A percentile compares a stretch with the other conserved stretches of the same genome.
These are phyloP conservation scores for Penicillium psychrofluorescens DNA, from an alignment of 495 filamentous ascomycete genomes.

Conservation along the genomic window DNA sequence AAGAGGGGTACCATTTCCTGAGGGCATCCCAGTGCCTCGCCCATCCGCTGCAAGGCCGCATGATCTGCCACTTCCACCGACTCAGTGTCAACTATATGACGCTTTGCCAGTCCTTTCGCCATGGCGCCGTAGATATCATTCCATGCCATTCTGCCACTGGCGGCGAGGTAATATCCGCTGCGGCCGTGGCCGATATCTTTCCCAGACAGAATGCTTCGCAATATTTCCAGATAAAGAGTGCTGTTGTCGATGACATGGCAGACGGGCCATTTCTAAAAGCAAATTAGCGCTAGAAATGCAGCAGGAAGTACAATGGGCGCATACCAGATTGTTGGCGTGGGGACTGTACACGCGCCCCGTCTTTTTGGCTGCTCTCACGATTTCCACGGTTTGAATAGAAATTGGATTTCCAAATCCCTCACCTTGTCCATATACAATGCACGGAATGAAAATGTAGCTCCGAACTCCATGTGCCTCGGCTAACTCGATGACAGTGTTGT, in stretches of 20 bases:
- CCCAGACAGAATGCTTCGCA: conserved; percentile 32
- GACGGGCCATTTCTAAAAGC: conserved; percentile 39
- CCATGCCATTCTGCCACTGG: conserved; percentile 39
- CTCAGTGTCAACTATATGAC: conserved; percentile 24
- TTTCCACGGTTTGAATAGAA: conserved; percentile 41
- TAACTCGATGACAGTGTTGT: conserved; percentile 29
- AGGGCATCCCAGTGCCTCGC: conserved; percentile 20
- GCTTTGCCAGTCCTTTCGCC: conserved; percentile 29
- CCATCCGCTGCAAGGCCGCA: conserved; percentile 26
- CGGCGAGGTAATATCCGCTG: conserved; percentile 43
- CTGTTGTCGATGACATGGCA: conserved; percentile 39
- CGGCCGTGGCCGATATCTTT: conserved; percentile 28
- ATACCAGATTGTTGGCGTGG: conserved; percentile 24
- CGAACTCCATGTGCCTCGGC: conserved; percentile 28
- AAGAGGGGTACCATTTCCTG: conserved; percentile 24
- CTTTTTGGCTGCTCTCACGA: conserved; percentile 35
- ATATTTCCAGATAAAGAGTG: conserved; percentile 32
- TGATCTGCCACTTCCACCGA: conserved; percentile 24
- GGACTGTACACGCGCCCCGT: conserved; percentile 28
- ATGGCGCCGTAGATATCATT: conserved; percentile 38
- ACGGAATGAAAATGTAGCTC: conserved; percentile 41
- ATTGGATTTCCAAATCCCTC: conserved; percentile 42
- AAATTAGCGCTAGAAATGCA: neutral
- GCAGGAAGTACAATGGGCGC: neutral
- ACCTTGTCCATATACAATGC: conserved; percentile 39